Evolutionary conservation across 768 basidiomycete species (phyloP).

Genomic region (Tulasnella sp.): DNA sequence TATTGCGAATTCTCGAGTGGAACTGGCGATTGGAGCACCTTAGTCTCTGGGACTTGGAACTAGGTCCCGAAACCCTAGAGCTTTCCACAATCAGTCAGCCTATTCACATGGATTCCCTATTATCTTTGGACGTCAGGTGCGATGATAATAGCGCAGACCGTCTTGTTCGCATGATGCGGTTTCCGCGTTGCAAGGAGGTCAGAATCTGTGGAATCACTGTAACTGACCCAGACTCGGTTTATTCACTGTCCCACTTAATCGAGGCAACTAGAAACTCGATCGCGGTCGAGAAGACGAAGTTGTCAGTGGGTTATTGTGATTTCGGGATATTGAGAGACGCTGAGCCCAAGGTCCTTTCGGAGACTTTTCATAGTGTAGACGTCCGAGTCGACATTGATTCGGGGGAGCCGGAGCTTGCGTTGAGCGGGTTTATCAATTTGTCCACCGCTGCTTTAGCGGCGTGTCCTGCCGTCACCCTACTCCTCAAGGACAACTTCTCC

Average conservation of each 20-base stretch:
- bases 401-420: background rate
- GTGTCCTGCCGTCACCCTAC: background rate
- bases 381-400: no score
- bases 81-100: background rate
- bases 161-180: background rate
- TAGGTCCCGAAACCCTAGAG: background rate
- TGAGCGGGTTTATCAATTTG: background rate
- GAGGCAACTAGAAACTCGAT: no score
- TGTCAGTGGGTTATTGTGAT: no score
- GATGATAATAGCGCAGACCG: background rate
- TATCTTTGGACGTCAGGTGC: no score
- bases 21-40: background rate
- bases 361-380: no score
- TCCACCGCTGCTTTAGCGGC: background rate
- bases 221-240: background rate
- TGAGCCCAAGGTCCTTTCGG: no score
- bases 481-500: background rate
- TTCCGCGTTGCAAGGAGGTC: background rate
- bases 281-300: no score
- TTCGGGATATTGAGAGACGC: no score
- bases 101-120: background rate
- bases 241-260: background rate
- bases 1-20: background rate
- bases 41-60: background rate
- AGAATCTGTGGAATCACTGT: no score